Base-by-base conservation (phyloP, 805 yeast genomes). In the Lachancea nothofagi region DNA sequence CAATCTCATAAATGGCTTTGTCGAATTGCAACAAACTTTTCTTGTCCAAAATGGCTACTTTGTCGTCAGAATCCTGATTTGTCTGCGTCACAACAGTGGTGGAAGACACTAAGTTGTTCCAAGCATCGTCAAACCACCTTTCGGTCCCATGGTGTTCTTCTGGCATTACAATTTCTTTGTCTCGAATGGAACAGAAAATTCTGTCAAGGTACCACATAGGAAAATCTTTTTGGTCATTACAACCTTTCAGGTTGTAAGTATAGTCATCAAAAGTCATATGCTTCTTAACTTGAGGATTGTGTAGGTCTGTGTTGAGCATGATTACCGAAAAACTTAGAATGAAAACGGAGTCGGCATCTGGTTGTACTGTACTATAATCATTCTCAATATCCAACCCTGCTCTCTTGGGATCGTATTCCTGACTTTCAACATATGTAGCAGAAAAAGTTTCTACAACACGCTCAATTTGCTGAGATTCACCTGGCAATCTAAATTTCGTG, bases 391-490 rank as follows among this genome's bases (percentile, higher is more conserved):
- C 53, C 42, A 46, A 7, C 27, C 22, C 36, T 38, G 40, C 24
- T 22, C 41, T 46, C n/a, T 39, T 38, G 17, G 45, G 45, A 19
- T 51, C 56, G 34, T 66, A 65, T 5, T 64, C 64, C 53, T 81
- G 86, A 42, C 83, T 78, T 14, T 67, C 69, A 10, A 85, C 83
- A 62, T 86, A 93, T 43, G 84, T 76, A 29, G 78, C 80, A 2
- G 95, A 88, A 62, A 93, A 93, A 5, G 77, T 69, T 53, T 90
- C 97, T 21, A 93, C 82, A 12, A 90, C 77, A 53, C 96, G 74
- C 60, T 93, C 98, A 57, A 93, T 93, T 60, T 87, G 96, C 55
- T 88, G 97, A 0, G 97, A 83, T 64, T 93, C 99, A 44, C 99
- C 99, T 1, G 97, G 97, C 35, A 93, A 70, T 59, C 98, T 75